These are phyloP conservation scores for Cucumis cinereus DNA, from an alignment of 306 rosid genomes.

Conservation along the genomic window DNA sequence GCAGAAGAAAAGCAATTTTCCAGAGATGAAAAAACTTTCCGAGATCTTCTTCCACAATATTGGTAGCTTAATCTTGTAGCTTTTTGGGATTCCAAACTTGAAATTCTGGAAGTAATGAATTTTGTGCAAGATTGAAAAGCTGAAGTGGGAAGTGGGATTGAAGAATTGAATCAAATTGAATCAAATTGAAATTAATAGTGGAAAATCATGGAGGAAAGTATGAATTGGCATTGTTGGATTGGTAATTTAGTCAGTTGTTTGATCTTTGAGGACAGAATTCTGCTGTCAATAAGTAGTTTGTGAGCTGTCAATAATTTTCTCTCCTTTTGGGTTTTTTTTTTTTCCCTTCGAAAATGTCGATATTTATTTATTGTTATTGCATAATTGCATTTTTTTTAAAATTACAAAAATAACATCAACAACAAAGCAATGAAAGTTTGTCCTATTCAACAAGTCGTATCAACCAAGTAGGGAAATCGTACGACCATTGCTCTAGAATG, in stretches of 20 bases:
- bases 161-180: conserved; percentile 4
- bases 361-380: background rate
- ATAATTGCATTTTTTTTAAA: background rate
- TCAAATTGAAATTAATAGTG: background rate
- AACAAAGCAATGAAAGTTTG: too few species aligned
- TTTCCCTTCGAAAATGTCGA: background rate
- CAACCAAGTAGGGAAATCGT: too few species aligned
- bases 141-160: conserved; percentile 1
- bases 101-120: background rate
- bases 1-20: background rate
- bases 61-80: conserved; percentile 6
- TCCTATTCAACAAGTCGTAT: too few species aligned
- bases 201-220: background rate
- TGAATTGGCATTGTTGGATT: background rate
- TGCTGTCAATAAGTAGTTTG: background rate
- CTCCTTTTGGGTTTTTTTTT: background rate
- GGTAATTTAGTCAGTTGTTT: conserved; percentile 1
- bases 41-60: conserved; percentile 2
- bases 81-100: background rate
- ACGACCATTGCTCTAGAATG: too few species aligned
- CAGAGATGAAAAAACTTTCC: background rate
- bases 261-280: background rate
- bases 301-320: background rate
- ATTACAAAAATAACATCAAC: too few species aligned
- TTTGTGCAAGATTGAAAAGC: background rate